Evolutionary conservation across 768 basidiomycete genomes (phyloP), one percentile per base, ranked within the genome.

Genomic region (Lactarius sp.): DNA sequence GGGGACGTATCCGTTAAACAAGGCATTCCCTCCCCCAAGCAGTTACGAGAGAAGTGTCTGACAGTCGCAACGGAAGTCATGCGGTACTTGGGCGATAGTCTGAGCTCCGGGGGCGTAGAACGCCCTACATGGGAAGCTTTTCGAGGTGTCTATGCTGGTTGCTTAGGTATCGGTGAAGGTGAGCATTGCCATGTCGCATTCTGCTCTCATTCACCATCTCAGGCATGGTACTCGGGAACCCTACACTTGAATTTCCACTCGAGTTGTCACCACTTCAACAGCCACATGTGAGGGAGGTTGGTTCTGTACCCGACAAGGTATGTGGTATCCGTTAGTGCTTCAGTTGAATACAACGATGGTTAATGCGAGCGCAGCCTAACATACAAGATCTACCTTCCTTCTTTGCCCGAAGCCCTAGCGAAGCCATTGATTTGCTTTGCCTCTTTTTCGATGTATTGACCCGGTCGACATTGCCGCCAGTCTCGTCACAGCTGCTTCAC

Each of bases 401-500:
- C 64, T 83, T 42, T 66, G 42, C 67, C 50, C 59, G 57, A 16
- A n/a, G 60, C 10, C 54, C 75, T 12, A 70, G 77, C 31, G 79
- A 80, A 52, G 68, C 85, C 8, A 74, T 81, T 4, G 71, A 77
- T 3, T 78, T 87, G 60, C 73, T 83, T 52, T 76, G 77, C 39
- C 72, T 80, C 39, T 69, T 83, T 27, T 69, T 81, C 20, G 78
- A 82, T 42, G 70, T 83, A 14, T 67, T 82, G 27, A 72, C 77
- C 36, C 76, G 74, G 55, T 71, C 78, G 2, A 61, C 86, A 52
- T 73, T 72, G 47, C 78, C 79, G 3, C 69, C 79, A 1, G 71
- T 81, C 13, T 75, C 77, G 49, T 78, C 76, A 13, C 77, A 79
- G 39, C 81, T 80, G 74, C 81, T 84, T 55, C 74, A 85, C 9